phyloP scores from a whole-genome alignment of 179 eudicot genomes.

The Kewa caespitosa region DNA sequence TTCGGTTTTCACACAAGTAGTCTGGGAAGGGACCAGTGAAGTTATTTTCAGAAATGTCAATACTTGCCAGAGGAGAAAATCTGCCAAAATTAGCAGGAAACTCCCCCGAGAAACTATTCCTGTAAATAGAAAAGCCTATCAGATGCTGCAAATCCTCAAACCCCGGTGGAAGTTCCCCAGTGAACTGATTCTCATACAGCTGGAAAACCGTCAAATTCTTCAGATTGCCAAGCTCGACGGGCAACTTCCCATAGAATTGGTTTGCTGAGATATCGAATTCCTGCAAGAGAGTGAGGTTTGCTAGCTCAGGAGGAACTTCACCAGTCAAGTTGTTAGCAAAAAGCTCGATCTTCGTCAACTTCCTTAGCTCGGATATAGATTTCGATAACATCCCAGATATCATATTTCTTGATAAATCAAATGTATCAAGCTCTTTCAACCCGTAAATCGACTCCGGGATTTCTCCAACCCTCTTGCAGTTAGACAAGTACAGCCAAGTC shows the following conservation, averaged over 20 bases:
- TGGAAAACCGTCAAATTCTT: slow-evolving; percentile 74
- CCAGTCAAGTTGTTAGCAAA: slow-evolving; percentile 72
- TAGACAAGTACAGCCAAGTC: slow-evolving; percentile 51
- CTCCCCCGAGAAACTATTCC: slow-evolving; percentile 67
- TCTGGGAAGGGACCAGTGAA: slow-evolving; percentile 74
- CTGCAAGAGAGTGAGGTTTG: slow-evolving; percentile 53
- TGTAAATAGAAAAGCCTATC: slow-evolving; percentile 54
- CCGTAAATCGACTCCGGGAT: slow-evolving; percentile 76
- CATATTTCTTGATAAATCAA: slow-evolving; percentile 69
- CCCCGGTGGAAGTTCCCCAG: slow-evolving; percentile 69
- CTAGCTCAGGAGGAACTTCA: slow-evolving; percentile 60
- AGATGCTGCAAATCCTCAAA: slow-evolving; percentile 66
- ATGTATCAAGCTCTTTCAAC: slow-evolving; percentile 46
- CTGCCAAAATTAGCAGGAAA: slow-evolving; percentile 73
- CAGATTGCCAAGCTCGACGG: slow-evolving; percentile 57
- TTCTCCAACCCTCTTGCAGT: slow-evolving; percentile 51
- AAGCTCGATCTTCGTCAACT: slow-evolving; percentile 71
- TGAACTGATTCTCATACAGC: slow-evolving; percentile 54
- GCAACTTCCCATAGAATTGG: slow-evolving; percentile 67
- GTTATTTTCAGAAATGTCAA: slow-evolving; percentile 83
- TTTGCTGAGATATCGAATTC: slow-evolving; percentile 81
- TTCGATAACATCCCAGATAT: slow-evolving; percentile 61
- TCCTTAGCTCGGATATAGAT: slow-evolving; percentile 45
- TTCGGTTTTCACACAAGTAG: slow-evolving; percentile 57
- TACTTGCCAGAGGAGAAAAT: slow-evolving; percentile 51